phyloP scores from a whole-genome alignment of 1,284 basidiomycete species.

The Leccinum pallidistipes region DNA sequence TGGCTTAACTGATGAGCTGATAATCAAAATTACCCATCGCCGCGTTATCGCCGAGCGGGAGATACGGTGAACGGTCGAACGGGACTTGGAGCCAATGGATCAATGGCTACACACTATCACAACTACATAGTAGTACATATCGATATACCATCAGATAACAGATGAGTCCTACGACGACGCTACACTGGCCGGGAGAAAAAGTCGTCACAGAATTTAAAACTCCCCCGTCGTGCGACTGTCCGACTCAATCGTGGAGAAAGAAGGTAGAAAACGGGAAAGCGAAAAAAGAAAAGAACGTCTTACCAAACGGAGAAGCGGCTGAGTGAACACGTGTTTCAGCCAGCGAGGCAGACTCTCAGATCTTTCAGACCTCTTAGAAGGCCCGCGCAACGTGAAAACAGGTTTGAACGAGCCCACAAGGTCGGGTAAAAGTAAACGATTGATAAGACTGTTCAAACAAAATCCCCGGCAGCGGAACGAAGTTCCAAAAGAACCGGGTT shows the following conservation, averaged over 20 bases:
- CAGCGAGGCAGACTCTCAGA: background rate
- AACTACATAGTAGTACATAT: background rate
- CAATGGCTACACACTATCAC: background rate
- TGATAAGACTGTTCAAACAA: background rate
- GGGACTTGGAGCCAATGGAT: background rate
- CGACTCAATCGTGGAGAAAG: conserved; percentile 20
- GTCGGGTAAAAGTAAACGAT: background rate
- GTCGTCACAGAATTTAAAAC: background rate
- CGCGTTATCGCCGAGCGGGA: background rate
- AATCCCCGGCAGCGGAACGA: background rate
- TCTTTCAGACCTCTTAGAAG: background rate
- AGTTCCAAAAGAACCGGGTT: background rate
- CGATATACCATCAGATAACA: background rate
- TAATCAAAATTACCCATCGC: background rate
- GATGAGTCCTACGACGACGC: background rate
- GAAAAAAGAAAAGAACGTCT: background rate
- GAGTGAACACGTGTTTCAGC: background rate
- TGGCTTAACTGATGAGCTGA: background rate
- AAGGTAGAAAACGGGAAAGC: conserved; percentile 10
- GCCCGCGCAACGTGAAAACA: background rate
- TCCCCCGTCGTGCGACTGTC: conserved; percentile 1
- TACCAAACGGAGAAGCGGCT: conserved; percentile 14
- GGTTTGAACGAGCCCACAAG: background rate
- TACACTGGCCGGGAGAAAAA: background rate
- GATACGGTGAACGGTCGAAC: background rate